These are phyloP conservation scores for Haematococcus lacustris DNA, from an alignment of 139 green algal genomes.

Conservation along the genomic window DNA sequence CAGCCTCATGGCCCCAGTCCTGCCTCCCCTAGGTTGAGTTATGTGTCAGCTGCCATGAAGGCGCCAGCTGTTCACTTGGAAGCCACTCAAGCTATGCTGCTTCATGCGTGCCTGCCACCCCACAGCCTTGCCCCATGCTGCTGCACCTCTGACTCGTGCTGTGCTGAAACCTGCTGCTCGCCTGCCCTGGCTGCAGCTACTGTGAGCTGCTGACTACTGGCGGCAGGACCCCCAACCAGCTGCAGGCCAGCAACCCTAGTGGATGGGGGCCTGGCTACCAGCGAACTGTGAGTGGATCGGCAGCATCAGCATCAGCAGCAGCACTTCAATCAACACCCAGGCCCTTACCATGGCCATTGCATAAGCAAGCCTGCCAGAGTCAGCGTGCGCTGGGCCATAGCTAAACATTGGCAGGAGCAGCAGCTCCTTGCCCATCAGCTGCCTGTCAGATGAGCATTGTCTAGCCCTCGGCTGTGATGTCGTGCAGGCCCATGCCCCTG, in stretches of 20 bases:
- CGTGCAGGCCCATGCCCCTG: background rate
- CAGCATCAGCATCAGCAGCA: no score
- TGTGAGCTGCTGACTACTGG: background rate
- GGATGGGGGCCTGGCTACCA: slow-evolving; percentile 18
- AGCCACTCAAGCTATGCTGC: background rate
- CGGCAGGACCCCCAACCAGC: background rate
- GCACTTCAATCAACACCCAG: background rate
- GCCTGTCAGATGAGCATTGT: background rate
- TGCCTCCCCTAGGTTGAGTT: background rate
- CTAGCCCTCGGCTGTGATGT: background rate
- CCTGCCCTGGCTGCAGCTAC: background rate
- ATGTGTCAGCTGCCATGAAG: background rate
- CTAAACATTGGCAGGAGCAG: no score
- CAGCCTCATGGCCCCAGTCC: no score
- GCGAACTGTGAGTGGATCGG: no score
- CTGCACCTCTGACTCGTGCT: background rate
- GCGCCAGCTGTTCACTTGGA: no score
- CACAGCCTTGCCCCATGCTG: background rate
- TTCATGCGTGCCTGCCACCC: background rate
- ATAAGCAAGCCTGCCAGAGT: background rate
- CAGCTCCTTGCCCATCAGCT: no score
- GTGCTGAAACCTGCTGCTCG: background rate
- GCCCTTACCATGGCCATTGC: background rate
- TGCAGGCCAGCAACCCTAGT: slow-evolving; percentile 4
- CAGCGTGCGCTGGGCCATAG: no score